Conservation (phyloP, 2,329 filamentous ascomycete species). For the Aspergillus sp. region DNA sequence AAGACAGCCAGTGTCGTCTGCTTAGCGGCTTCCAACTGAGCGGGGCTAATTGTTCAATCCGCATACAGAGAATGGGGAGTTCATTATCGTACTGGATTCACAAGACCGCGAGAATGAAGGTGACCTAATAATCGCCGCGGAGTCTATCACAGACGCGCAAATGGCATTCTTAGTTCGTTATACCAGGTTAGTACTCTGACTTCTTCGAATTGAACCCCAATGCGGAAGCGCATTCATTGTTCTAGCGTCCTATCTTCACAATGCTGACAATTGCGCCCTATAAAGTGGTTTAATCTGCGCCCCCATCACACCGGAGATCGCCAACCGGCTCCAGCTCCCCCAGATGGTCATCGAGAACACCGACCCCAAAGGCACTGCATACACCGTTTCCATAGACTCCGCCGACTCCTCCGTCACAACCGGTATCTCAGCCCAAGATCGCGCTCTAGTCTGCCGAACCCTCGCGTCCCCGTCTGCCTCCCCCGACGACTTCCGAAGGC, state of each 20-base stretch:
- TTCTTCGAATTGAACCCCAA: background rate
- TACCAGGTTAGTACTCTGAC: constrained; percentile 53
- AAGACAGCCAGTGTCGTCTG: background rate
- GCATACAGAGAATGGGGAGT: constrained; percentile 70
- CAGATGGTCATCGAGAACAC: constrained; percentile 82
- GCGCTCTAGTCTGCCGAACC: constrained; percentile 74
- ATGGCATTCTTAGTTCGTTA: constrained; percentile 96
- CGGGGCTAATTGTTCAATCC: constrained; percentile 7
- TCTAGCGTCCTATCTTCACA: background rate
- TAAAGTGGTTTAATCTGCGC: constrained; percentile 82
- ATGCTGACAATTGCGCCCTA: background rate
- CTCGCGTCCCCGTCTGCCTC: constrained; percentile 67
- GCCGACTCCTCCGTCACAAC: constrained; percentile 72
- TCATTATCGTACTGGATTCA: constrained; percentile 93
- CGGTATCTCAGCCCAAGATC: constrained; percentile 86
- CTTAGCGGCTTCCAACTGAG: background rate
- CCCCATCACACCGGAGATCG: constrained; percentile 70
- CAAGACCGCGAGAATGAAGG: constrained; percentile 95
- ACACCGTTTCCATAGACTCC: constrained; percentile 86
- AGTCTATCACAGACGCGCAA: constrained; percentile 79
- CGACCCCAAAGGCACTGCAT: constrained; percentile 88
- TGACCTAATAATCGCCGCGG: constrained; percentile 91
- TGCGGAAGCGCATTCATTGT: background rate
- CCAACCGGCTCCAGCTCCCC: constrained; percentile 71
- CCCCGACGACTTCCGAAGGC: constrained; percentile 68